A percentile compares a stretch with the other conserved stretches of the same genome.
Conservation (phyloP, 2,329 filamentous ascomycete genomes). For the Xylariales sp. region DNA sequence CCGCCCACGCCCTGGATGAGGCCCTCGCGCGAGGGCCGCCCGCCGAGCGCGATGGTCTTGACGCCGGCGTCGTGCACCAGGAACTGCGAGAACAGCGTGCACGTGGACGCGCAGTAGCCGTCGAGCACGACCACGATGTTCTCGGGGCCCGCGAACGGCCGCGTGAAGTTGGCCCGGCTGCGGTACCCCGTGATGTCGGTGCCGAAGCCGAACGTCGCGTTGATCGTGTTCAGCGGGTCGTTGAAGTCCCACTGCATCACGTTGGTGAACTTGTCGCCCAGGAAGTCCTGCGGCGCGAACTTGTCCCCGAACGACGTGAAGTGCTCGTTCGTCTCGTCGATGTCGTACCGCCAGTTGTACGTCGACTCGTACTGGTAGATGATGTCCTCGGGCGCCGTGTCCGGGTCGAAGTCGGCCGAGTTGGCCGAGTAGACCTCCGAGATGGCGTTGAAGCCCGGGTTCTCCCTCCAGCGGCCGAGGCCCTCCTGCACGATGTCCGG, state of each 20-base stretch:
- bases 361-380: conserved; percentile 60
- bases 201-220: conserved; percentile 56
- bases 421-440: conserved; percentile 46
- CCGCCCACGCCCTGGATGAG: conserved; percentile 66
- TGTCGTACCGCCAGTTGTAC: conserved; percentile 64
- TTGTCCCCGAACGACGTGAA: conserved; percentile 62
- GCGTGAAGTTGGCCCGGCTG: conserved; percentile 58
- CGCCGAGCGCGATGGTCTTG: conserved; percentile 65
- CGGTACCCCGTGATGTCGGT: conserved; percentile 64
- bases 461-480: conserved; percentile 55
- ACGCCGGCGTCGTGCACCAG: conserved; percentile 64
- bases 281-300: conserved; percentile 54
- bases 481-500: conserved; percentile 58
- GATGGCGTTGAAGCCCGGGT: conserved; percentile 54
- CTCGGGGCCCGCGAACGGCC: conserved; percentile 65
- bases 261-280: conserved; percentile 66
- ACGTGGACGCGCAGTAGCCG: conserved; percentile 69
- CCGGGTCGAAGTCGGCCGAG: conserved; percentile 46
- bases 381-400: conserved; percentile 45
- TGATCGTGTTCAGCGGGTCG: conserved; percentile 55
- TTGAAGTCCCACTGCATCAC: conserved; percentile 64
- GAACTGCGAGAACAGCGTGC: conserved; percentile 67
- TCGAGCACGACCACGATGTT: conserved; percentile 70
- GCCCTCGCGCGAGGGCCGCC: conserved; percentile 56
- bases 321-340: conserved; percentile 60